phyloP scores from a whole-genome alignment of 2,329 filamentous ascomycete species.

The Stagonosporopsis rhizophila region DNA sequence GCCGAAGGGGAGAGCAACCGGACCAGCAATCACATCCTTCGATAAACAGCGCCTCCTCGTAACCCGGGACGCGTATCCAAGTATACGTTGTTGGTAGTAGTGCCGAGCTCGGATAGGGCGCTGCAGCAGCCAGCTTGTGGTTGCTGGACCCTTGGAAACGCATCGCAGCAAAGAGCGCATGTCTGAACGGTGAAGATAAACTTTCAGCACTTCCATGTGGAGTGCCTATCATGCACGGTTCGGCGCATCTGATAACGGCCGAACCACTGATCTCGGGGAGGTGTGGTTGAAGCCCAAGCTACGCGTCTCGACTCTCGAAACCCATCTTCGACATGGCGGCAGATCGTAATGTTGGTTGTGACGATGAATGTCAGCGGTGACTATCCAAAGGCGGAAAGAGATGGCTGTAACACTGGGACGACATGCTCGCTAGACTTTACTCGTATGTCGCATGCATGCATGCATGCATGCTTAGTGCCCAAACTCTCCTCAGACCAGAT shows the following conservation, averaged over 20 bases:
- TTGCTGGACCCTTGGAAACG: slow-evolving; percentile 6
- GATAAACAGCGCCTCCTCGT: slow-evolving; percentile 9
- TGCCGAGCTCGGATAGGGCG: slow-evolving; percentile 1
- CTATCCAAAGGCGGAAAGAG: slow-evolving; percentile 11
- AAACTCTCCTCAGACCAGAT: slow-evolving; percentile 17
- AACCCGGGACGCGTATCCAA: slow-evolving; percentile 2
- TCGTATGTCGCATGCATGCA: slow-evolving; percentile 28
- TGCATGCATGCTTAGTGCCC: slow-evolving; percentile 23
- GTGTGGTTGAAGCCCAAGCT: slow-evolving; percentile 9
- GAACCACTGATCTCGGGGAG: slow-evolving; percentile 7
- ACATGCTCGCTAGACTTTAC: slow-evolving; percentile 27
- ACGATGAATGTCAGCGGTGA: neutral
- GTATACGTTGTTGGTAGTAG: slow-evolving; percentile 7
- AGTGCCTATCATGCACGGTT: slow-evolving; percentile 7
- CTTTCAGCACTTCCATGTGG: neutral
- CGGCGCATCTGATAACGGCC: slow-evolving; percentile 8
- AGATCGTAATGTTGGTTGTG: slow-evolving; percentile 12
- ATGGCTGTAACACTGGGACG: slow-evolving; percentile 14
- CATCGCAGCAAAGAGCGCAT: neutral
- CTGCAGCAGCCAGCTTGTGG: slow-evolving; percentile 3
- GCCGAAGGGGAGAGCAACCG: neutral
- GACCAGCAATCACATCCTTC: neutral
- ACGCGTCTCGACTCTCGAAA: slow-evolving; percentile 7
- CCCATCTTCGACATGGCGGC: slow-evolving; percentile 8
- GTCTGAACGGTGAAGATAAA: slow-evolving; percentile 15